Conservation (phyloP, 345 rosid genomes). For the Gossypium australe region DNA sequence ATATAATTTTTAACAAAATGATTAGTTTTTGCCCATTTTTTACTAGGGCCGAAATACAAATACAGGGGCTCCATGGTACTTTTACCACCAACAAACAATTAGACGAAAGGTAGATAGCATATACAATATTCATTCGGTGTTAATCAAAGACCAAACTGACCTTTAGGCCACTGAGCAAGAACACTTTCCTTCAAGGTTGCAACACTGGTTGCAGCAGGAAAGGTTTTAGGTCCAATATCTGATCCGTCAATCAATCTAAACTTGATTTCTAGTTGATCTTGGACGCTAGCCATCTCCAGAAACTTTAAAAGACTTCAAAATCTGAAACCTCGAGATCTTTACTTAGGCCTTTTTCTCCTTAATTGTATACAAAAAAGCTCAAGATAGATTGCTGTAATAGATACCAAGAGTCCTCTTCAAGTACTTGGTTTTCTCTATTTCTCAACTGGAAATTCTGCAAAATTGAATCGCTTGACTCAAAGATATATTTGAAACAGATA, state of each 20-base stretch:
- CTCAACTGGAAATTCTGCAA: conserved; percentile 20
- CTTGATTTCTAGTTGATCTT: conserved; percentile 87
- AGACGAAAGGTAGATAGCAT: background rate
- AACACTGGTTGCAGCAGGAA: conserved; percentile 83
- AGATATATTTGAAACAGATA: background rate
- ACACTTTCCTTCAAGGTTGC: conserved; percentile 84
- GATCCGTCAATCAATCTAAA: conserved; percentile 89
- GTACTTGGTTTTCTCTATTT: conserved; percentile 6
- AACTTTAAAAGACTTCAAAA: conserved; percentile 18
- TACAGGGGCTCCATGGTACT: too few species aligned
- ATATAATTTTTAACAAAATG: too few species aligned
- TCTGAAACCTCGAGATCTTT: conserved; percentile 18
- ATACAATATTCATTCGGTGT: background rate
- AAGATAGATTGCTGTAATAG: conserved; percentile 11
- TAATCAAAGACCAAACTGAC: conserved; percentile 30
- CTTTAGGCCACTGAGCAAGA: conserved; percentile 95
- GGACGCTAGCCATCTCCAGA: conserved; percentile 61
- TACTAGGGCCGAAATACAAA: too few species aligned
- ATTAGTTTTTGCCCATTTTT: too few species aligned
- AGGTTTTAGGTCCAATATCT: conserved; percentile 87
- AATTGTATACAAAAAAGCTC: conserved; percentile 11
- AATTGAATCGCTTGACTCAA: background rate
- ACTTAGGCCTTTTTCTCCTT: conserved; percentile 10
- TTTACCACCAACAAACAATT: background rate
- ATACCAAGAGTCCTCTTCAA: conserved; percentile 20